Evolutionary conservation across 2,329 filamentous ascomycete species (phyloP), one percentile per base, ranked within the genome.

Genomic region (Scorias spongiosa): DNA sequence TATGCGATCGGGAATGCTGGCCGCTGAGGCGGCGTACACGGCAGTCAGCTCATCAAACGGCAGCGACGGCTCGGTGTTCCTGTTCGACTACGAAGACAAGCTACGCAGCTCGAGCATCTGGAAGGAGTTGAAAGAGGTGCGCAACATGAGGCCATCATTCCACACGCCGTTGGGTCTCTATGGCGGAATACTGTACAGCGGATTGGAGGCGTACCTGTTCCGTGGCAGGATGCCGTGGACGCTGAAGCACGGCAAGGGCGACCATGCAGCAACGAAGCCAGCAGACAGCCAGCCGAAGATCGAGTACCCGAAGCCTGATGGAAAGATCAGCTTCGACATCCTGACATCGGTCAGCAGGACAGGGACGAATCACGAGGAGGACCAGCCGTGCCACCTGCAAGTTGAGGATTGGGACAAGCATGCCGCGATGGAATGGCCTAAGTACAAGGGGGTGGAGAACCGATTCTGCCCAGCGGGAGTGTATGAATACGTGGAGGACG

Each of bases 361-460:
- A 5, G 91, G 91, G 34, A 98, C 91, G 29, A 96, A 96, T 66
- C 91, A 98, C 65, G 91, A 96, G 65, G 91, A 98, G 66, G 91
- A 98, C 63, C 88, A 98, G 66, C 91, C 91, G 0, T 87, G 94
- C 42, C 91, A 98, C 64, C 69, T 98, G 55, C 86, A 94, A 64
- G 89, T 98, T 52, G 77, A 83, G 64, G 87, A 98, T 65, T 95
- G 87, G 87, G 87, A 95, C 55, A 79, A 80, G 58, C 91, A 98
- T 66, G 81, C 86, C 2, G 71, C 80, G 49, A 76, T 79, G 62
- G 81, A 86, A 42, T 98, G 80, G 69, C 91, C 91, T 17, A 73
- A 75, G 49, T 98, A 84, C 66, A 82, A 94, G 70, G 91, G 91
- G 9, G 62, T 98, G 4, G 91, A 98, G 72, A 95, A 93, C 63